Evolutionary conservation across 2,329 filamentous ascomycete species (phyloP).

Genomic region (Tolypocladium guangdongense): DNA sequence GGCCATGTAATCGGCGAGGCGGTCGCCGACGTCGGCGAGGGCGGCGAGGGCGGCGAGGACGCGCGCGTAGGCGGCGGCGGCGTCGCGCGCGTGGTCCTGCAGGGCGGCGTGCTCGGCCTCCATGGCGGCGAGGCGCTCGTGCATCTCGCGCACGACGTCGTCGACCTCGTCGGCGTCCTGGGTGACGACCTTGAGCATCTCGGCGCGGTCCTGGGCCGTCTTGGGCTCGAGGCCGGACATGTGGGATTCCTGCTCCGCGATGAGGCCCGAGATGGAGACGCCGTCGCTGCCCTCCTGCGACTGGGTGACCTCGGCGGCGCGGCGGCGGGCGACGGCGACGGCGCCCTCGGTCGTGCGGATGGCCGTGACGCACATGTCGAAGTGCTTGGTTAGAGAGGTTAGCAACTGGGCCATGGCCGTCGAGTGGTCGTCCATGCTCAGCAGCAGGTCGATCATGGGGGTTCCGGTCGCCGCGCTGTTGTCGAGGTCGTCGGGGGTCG

Average conservation of each 20-base stretch:
- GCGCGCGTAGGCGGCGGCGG: constrained; percentile 37
- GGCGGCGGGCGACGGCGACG: constrained; percentile 55
- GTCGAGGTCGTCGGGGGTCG: constrained; percentile 14
- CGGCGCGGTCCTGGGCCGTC: constrained; percentile 61
- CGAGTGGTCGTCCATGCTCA: constrained; percentile 59
- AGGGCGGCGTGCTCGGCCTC: constrained; percentile 58
- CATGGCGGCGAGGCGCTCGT: constrained; percentile 66
- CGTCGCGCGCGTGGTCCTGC: constrained; percentile 46
- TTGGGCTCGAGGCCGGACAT: constrained; percentile 53
- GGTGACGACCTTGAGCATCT: constrained; percentile 73
- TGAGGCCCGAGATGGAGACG: constrained; percentile 57
- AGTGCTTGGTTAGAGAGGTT: constrained; percentile 73
- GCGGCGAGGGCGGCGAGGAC: constrained; percentile 53
- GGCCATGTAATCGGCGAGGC: constrained; percentile 53
- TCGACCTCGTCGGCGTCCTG: constrained; percentile 59
- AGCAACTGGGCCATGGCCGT: constrained; percentile 74
- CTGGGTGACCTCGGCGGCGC: constrained; percentile 52
- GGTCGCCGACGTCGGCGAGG: constrained; percentile 55
- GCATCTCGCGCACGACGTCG: constrained; percentile 59
- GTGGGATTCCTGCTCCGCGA: constrained; percentile 44
- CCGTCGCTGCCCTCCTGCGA: constrained; percentile 31
- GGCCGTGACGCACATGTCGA: constrained; percentile 85
- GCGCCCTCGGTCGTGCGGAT: constrained; percentile 83
- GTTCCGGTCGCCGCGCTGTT: constrained; percentile 14
- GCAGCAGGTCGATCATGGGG: constrained; percentile 43